phyloP scores from a whole-genome alignment of 805 yeast species.

The Candida pini region DNA sequence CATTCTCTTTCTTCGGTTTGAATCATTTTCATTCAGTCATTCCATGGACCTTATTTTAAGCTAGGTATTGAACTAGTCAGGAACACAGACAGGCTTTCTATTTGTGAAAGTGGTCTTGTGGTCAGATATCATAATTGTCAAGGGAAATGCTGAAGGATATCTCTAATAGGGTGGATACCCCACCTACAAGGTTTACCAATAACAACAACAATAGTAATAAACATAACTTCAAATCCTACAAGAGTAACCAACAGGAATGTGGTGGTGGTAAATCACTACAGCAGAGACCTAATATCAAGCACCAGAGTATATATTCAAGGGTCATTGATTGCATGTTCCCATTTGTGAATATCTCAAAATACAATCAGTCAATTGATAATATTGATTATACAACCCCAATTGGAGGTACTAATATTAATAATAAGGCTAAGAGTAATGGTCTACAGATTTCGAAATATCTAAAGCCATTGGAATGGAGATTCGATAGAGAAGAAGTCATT shows the following conservation, averaged over 20 bases:
- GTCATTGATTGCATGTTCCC: conserved; percentile 15
- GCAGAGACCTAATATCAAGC: conserved; percentile 6
- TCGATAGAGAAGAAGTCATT: neutral
- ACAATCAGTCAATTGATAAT: conserved; percentile 11
- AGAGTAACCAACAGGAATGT: too few species aligned
- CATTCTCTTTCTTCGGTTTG: neutral
- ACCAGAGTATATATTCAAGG: conserved; percentile 2
- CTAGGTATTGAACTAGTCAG: neutral
- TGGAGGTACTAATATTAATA: neutral
- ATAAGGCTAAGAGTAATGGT: too few species aligned
- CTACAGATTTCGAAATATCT: conserved; percentile 11
- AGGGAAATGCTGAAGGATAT: conserved; percentile 4
- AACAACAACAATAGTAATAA: conserved; percentile 5
- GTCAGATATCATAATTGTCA: neutral
- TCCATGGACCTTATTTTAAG: neutral
- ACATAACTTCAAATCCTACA: conserved; percentile 11
- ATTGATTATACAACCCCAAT: conserved; percentile 18
- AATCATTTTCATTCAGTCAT: too few species aligned
- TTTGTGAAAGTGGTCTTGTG: too few species aligned
- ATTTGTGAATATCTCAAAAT: conserved; percentile 3
- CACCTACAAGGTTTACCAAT: conserved; percentile 15
- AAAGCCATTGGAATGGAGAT: conserved; percentile 4
- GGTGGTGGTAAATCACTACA: too few species aligned
- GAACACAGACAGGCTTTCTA: neutral
- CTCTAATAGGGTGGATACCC: conserved; percentile 4